Base-by-base conservation (phyloP, 495 filamentous ascomycete species). In the Penicillium samsonianum region DNA sequence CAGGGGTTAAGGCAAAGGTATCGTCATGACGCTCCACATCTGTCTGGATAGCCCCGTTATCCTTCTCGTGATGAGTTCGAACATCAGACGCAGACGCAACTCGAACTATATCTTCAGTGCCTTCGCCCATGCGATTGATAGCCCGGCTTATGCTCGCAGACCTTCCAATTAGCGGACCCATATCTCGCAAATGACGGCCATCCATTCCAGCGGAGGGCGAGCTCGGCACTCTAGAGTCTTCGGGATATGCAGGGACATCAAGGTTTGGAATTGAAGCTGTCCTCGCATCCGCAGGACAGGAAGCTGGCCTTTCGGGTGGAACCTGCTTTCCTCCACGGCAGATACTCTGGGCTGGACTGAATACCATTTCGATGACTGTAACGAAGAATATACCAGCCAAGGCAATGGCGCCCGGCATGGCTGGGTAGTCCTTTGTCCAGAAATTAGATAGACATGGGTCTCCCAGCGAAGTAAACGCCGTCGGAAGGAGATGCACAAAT, bases 401-500 rank as follows among this genome's bases (percentile, higher is more conserved):
- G 17, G 87, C 84, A 50, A 91, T 80, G 14, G 87, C 71, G 0
- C 88, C 88, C 1, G 88, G 83, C 67, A 90, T 85, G 7, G 88
- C 85, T 23, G 77, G 79, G 64, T 90, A 92, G 44, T 80, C 80
- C 30, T 78, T 67, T 61, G 80, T 90, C 79, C 87, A 90, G 63
- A 85, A 81, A 26, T 71, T 61, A 0, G 89, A 86, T 2, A 91
- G 80, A 66, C 89, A 92, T 48, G 84, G 83, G 58, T 91, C 82
- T 30, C 83, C 87, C 4, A 92, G 77, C 5, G 87, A 88, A 26
- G 75, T 71, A 67, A 91, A 91, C 4, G 89, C 89, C 4, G 88
- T 91, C 5, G 88, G 88, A 6, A 92, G 86, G 11, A 83, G 73
- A 67, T 92, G 89, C 25, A 91, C 89, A 65, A 92, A 92, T 16